A percentile compares a stretch with the other conserved stretches of the same genome.
These are phyloP conservation scores for Prunus armeniaca DNA, from an alignment of 306 rosid genomes.

Conservation along the genomic window DNA sequence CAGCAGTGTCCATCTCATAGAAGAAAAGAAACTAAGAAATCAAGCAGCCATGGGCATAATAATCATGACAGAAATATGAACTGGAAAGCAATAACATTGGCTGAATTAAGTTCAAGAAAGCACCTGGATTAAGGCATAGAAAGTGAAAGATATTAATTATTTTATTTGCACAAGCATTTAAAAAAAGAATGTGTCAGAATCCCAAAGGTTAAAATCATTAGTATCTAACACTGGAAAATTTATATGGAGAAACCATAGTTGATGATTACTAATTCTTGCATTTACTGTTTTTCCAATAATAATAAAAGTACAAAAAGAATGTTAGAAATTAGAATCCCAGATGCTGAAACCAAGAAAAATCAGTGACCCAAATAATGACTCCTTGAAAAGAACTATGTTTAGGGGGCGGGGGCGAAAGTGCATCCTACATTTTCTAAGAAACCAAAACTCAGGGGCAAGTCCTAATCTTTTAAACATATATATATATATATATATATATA, in stretches of 20 bases:
- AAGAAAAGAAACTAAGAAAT: background rate
- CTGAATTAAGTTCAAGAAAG: background rate
- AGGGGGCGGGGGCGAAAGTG: no score
- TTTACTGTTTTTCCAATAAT: no score
- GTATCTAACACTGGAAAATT: background rate
- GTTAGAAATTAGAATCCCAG: no score
- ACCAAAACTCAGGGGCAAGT: no score
- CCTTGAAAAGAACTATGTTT: no score
- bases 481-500: no score
- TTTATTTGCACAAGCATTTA: background rate
- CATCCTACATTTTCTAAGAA: no score
- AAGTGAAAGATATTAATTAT: background rate
- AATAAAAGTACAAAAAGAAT: no score
- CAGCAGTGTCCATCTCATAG: background rate
- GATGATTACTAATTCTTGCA: background rate
- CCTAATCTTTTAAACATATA: no score
- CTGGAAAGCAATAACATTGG: slow-evolving; percentile 1
- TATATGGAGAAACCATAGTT: background rate
- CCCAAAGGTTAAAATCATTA: background rate
- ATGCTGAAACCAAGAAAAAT: no score
- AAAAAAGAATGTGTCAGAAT: background rate
- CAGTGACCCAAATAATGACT: no score
- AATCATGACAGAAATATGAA: slow-evolving; percentile 6
- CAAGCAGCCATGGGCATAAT: background rate
- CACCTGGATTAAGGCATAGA: slow-evolving; percentile 2